These are phyloP conservation scores for Ophiostoma piceae DNA, from an alignment of 2,329 filamentous ascomycete species.

Conservation along the genomic window DNA sequence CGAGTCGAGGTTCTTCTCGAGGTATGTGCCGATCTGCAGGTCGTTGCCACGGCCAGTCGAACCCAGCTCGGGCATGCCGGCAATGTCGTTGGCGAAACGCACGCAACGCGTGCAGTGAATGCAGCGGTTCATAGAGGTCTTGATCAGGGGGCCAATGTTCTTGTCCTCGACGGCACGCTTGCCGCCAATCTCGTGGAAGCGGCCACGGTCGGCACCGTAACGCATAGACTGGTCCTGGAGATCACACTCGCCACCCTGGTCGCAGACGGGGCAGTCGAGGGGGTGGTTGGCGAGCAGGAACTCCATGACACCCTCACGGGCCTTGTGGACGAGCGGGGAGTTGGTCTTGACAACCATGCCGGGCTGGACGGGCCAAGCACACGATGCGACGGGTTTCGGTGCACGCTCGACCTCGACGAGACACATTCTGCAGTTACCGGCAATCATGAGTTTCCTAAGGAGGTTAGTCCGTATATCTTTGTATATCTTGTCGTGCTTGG, in stretches of 20 bases:
- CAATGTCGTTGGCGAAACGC: slow-evolving; percentile 95
- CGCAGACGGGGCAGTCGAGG: slow-evolving; percentile 93
- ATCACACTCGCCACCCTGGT: slow-evolving; percentile 98
- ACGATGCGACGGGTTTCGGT: slow-evolving; percentile 95
- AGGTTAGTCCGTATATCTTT: slow-evolving; percentile 34
- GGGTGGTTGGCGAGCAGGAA: slow-evolving; percentile 95
- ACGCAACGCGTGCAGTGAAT: slow-evolving; percentile 98
- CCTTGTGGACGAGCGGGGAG: slow-evolving; percentile 93
- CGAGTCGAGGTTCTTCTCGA: slow-evolving; percentile 88
- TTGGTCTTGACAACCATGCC: slow-evolving; percentile 99
- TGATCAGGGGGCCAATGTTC: slow-evolving; percentile 96
- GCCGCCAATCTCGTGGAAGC: slow-evolving; percentile 91
- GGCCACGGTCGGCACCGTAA: slow-evolving; percentile 90
- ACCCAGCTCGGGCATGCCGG: slow-evolving; percentile 90
- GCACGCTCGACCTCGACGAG: slow-evolving; percentile 95
- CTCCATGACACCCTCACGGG: slow-evolving; percentile 97
- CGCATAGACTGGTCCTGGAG: slow-evolving; percentile 99
- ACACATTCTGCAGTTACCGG: slow-evolving; percentile 99
- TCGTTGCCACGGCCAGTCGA: slow-evolving; percentile 94
- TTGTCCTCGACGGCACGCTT: slow-evolving; percentile 99
- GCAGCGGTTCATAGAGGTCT: slow-evolving; percentile 99
- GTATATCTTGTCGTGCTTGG: slow-evolving; percentile 25
- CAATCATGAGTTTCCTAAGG: slow-evolving; percentile 89
- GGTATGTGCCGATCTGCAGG: slow-evolving; percentile 95
- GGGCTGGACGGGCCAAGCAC: slow-evolving; percentile 96